These are phyloP conservation scores for Suillus paluster DNA, from an alignment of 768 basidiomycete genomes.

Conservation along the genomic window DNA sequence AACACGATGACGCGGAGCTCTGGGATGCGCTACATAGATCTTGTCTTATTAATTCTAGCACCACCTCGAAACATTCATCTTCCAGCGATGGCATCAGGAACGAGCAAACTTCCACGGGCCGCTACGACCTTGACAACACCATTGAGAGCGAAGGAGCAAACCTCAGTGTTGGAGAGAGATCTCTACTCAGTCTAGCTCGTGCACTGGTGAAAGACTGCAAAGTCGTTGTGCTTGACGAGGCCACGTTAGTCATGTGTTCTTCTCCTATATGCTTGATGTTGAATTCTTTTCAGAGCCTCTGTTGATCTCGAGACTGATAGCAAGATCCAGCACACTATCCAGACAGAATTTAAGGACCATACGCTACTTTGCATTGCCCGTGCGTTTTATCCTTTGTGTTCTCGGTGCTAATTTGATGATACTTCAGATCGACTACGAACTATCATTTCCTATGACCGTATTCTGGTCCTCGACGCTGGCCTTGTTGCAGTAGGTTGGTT, in stretches of 20 bases:
- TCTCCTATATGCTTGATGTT: constrained; percentile 19
- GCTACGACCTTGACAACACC: constrained; percentile 54
- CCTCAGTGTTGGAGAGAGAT: constrained; percentile 51
- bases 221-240: constrained; percentile 55
- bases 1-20: constrained; percentile 64
- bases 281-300: constrained; percentile 30
- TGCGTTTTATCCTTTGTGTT: constrained; percentile 24
- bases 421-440: constrained; percentile 51
- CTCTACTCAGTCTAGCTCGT: constrained; percentile 55
- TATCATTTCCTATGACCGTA: constrained; percentile 64
- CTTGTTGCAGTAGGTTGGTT: constrained; percentile 49
- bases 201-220: constrained; percentile 56
- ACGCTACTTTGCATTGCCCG: constrained; percentile 57
- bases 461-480: constrained; percentile 71
- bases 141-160: constrained; percentile 60
- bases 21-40: constrained; percentile 79
- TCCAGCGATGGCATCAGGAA: constrained; percentile 23
- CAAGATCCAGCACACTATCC: constrained; percentile 53
- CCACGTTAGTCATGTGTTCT: constrained; percentile 34
- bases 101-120: constrained; percentile 26
- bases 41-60: constrained; percentile 42
- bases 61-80: constrained; percentile 17
- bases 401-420: background rate
- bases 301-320: constrained; percentile 54
- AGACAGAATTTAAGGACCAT: constrained; percentile 49